Conservation (phyloP, 257 asterid genomes). For the Knoxia roxburghii region DNA sequence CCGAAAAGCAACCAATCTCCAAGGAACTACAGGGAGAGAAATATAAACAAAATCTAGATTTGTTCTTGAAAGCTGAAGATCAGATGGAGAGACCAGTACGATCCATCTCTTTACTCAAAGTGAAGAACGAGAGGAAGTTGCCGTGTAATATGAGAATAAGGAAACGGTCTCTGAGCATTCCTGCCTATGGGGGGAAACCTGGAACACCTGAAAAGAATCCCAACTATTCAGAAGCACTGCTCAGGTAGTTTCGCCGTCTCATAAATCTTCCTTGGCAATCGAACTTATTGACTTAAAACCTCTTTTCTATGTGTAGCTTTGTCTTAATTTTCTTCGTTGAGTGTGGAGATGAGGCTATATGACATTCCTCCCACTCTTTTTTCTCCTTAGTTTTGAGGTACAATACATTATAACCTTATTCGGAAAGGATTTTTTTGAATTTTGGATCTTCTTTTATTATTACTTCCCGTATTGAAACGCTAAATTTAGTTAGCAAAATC, state of each 20-base stretch:
- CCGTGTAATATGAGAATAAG: conserved; percentile 25
- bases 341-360: too few relatives aligned
- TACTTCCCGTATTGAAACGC: too few relatives aligned
- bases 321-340: too few relatives aligned
- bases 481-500: too few relatives aligned
- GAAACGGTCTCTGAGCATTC: conserved; percentile 32
- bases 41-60: conserved; percentile 31
- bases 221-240: conserved; percentile 11
- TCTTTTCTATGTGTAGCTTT: not conserved
- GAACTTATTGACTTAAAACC: not conserved
- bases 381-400: too few relatives aligned
- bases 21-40: conserved; percentile 26
- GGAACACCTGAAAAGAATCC: conserved; percentile 13
- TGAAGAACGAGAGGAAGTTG: conserved; percentile 33
- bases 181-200: conserved; percentile 10
- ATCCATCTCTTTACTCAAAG: conserved; percentile 21
- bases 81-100: conserved; percentile 27
- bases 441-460: too few relatives aligned
- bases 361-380: too few relatives aligned
- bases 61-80: conserved; percentile 34
- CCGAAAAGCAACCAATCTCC: conserved; percentile 21
- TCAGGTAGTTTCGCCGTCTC: not conserved
- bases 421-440: too few relatives aligned
- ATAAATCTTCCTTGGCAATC: not conserved
- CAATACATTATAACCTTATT: too few relatives aligned